Base-by-base conservation (phyloP, 768 basidiomycete species). In the Pulveroboletus sp. region DNA sequence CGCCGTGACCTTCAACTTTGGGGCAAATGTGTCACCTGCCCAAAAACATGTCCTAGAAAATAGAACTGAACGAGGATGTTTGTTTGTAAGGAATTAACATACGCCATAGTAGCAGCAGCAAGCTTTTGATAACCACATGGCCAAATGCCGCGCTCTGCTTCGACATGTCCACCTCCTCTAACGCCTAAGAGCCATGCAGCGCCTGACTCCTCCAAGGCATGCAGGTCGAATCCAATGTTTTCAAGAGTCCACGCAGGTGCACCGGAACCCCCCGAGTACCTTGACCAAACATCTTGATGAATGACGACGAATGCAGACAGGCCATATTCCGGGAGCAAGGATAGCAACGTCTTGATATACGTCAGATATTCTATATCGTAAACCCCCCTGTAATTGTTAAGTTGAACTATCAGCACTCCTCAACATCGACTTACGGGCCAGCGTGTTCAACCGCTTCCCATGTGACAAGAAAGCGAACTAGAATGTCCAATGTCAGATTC, bases 391-490 rank as follows among this genome's bases (percentile, higher is more conserved):
- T 5, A 10, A 38, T 31, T 15, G 41, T 9, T 48, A 3, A 47
- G 46, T 35, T 27, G 21, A 15, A 40, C 10, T 5, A n/a, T n/a
- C 26, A 6, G 40, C 31, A 30, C 8, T 28, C 44, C 15, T 33
- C 24, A 40, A 35, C 17, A 35, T 8, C 28, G 8, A 83, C 91
- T 57, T 70, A 94, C 93, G 83, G 89, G 58, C 92, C 95, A 52
- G 78, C 82, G 63, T 98, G 96, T 63, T 97, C 95, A 14, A 98
- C 76, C 0, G 95, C 92, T 65, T 99, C 95, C 95, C 95, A 99
- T 1, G 95, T 94, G 5, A 98, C 81, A 26, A 94, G 81, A 59
- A 99, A 92, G 36, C 94, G 79, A 46, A 96, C 91, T 93, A 49
- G 3, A 47, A 17, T 47, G 17, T 8, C 15, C 12, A 21, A 33